Conservation (phyloP, 2,329 filamentous ascomycete genomes). For the Colletotrichum plurivorum region DNA sequence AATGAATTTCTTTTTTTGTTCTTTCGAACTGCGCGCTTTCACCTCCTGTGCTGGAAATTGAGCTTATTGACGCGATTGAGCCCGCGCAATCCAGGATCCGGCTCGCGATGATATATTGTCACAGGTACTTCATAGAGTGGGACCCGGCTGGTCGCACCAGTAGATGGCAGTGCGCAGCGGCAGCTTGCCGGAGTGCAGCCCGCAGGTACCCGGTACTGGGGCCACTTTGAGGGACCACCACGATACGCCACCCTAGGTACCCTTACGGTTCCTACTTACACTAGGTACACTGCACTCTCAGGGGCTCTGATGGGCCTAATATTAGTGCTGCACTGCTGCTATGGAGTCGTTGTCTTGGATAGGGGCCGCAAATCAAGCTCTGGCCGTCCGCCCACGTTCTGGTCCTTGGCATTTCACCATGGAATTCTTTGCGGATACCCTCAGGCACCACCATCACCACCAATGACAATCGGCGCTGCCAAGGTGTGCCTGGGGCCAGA, state of each 20-base stretch:
- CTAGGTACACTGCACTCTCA: slow-evolving; percentile 36
- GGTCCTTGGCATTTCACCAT: slow-evolving; percentile 37
- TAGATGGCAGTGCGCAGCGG: no score
- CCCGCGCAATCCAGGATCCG: slow-evolving; percentile 28
- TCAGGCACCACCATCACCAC: no score
- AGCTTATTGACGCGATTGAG: slow-evolving; percentile 39
- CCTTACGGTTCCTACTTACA: not conserved
- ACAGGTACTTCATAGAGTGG: slow-evolving; percentile 22
- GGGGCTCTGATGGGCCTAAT: slow-evolving; percentile 40
- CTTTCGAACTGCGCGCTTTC: not conserved
- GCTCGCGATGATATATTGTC: slow-evolving; percentile 29
- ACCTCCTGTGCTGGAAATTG: slow-evolving; percentile 36
- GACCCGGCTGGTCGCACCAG: not conserved
- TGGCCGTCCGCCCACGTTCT: slow-evolving; percentile 36
- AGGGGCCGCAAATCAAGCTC: slow-evolving; percentile 41
- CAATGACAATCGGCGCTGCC: no score
- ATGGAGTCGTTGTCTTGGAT: slow-evolving; percentile 28
- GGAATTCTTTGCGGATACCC: no score
- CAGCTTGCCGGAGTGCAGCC: no score
- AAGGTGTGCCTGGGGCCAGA: no score
- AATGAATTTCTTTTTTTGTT: no score
- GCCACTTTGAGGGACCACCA: no score
- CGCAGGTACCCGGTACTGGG: no score
- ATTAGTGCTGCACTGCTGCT: slow-evolving; percentile 30
- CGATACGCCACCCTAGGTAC: not conserved